These are phyloP conservation scores for Aurifilum marmelostoma DNA, from an alignment of 2,329 filamentous ascomycete genomes.

Conservation along the genomic window DNA sequence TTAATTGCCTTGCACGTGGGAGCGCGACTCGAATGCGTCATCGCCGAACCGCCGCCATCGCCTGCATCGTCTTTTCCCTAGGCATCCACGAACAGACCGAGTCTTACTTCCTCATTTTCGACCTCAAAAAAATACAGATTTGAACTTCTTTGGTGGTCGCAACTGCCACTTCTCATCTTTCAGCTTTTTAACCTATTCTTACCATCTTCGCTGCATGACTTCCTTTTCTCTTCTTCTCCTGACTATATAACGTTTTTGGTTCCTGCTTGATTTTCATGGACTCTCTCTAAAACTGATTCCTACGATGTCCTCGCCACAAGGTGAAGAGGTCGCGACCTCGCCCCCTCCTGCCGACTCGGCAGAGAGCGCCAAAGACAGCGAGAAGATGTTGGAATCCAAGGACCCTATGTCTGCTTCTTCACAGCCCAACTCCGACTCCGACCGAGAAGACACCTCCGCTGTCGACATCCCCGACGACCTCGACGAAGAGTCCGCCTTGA, in stretches of 20 bases:
- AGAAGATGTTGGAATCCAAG: neutral
- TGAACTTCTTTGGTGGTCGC: neutral
- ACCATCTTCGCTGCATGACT: neutral
- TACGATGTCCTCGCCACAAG: constrained; percentile 1
- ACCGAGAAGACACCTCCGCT: constrained; percentile 18
- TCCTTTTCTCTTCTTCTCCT: neutral
- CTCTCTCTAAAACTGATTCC: neutral
- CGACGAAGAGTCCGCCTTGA: constrained; percentile 64
- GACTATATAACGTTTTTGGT: neutral
- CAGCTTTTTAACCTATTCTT: neutral
- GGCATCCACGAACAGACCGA: neutral
- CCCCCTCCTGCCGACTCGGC: neutral
- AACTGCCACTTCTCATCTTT: neutral
- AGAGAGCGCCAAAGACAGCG: neutral
- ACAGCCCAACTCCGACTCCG: constrained; percentile 8
- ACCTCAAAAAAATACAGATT: neutral
- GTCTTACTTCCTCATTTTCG: neutral
- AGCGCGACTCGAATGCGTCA: constrained; percentile 11
- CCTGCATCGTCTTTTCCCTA: neutral
- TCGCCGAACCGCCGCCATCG: constrained; percentile 3
- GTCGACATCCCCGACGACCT: constrained; percentile 34
- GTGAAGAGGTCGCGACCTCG: neutral
- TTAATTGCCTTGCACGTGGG: neutral
- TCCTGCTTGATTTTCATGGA: neutral
- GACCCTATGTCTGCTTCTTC: constrained; percentile 5